phyloP scores from a whole-genome alignment of 31 red algal genomes.

The Asparagopsis taxiformis region DNA sequence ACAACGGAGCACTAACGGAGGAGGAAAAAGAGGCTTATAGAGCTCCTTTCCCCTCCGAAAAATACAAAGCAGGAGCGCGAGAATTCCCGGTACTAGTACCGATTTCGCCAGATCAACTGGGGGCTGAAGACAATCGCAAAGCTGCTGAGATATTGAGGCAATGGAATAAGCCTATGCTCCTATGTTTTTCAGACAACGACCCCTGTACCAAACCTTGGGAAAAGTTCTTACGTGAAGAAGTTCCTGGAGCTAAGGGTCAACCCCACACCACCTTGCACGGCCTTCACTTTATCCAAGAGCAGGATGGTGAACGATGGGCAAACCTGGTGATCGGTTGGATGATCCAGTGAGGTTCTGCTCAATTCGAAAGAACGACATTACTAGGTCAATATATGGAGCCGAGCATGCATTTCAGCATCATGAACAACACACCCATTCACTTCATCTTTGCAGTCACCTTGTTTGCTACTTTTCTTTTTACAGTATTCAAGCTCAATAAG shows the following conservation, averaged over 20 bases:
- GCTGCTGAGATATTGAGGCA: conserved; percentile 4
- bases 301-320: conserved; percentile 7
- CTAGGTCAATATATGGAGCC: too few relatives aligned
- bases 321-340: conserved; percentile 21
- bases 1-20: conserved; percentile 7
- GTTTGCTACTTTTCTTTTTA: too few relatives aligned
- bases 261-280: conserved; percentile 17
- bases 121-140: neutral
- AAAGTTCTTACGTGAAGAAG: conserved; percentile 11
- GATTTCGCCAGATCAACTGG: conserved; percentile 11
- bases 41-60: conserved; percentile 36
- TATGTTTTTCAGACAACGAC: conserved; percentile 5
- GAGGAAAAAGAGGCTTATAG: conserved; percentile 32
- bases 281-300: conserved; percentile 30
- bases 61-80: conserved; percentile 27
- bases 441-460: too few relatives aligned
- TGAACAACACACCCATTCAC: too few relatives aligned
- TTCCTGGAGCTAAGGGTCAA: conserved; percentile 37
- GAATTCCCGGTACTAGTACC: conserved; percentile 40
- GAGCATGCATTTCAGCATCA: too few relatives aligned
- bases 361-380: too few relatives aligned
- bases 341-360: neutral
- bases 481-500: too few relatives aligned
- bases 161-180: conserved; percentile 18
- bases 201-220: conserved; percentile 10